A percentile compares a stretch with the other conserved stretches of the same genome.
Conservation (phyloP, 805 yeast genomes). For the Ogataea corticis region DNA sequence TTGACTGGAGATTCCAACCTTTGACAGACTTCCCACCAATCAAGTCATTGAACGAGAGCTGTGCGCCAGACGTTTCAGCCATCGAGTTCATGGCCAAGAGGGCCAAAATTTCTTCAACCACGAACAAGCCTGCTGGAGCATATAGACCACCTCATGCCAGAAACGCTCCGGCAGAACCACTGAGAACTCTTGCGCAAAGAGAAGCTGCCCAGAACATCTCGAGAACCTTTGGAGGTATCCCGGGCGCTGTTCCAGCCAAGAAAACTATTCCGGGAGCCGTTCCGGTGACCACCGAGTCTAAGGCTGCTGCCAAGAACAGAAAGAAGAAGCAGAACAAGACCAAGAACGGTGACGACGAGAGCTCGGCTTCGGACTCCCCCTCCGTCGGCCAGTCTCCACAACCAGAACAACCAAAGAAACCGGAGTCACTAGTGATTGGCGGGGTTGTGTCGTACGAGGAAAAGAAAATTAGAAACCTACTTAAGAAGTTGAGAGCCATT, state of each 20-base stretch:
- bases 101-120: conserved; percentile 32
- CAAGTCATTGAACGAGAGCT: conserved; percentile 53
- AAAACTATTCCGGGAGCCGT: conserved; percentile 61
- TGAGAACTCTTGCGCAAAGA: conserved; percentile 58
- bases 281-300: conserved; percentile 44
- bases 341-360: conserved; percentile 34
- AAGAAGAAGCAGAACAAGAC: conserved; percentile 71
- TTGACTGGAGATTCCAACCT: conserved; percentile 79
- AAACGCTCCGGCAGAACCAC: conserved; percentile 38
- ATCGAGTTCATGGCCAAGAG: conserved; percentile 51
- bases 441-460: conserved; percentile 78
- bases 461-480: conserved; percentile 84
- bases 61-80: conserved; percentile 73
- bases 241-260: conserved; percentile 29
- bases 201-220: conserved; percentile 40
- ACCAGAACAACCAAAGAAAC: conserved; percentile 17
- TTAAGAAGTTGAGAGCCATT: conserved; percentile 95
- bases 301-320: conserved; percentile 69
- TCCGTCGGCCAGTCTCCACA: conserved; percentile 10
- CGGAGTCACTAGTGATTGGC: conserved; percentile 49
- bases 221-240: conserved; percentile 23
- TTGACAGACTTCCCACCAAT: conserved; percentile 54
- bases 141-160: conserved; percentile 95
- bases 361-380: conserved; percentile 10
- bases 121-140: conserved; percentile 73